phyloP scores from a whole-genome alignment of 768 basidiomycete species.

The Leccinum subtestaceum region DNA sequence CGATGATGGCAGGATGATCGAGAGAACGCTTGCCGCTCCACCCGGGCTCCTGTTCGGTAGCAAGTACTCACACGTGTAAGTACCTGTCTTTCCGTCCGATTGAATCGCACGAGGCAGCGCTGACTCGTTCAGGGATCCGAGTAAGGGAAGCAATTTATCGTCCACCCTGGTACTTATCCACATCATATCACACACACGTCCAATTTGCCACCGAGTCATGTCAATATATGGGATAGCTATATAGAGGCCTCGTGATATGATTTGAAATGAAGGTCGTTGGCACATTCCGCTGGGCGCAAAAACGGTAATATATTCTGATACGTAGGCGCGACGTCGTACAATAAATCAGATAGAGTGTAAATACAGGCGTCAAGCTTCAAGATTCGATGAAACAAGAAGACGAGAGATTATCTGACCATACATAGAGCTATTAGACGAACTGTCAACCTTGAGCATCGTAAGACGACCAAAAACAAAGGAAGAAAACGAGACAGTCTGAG shows the following conservation, averaged over 20 bases:
- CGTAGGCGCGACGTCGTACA: slow-evolving; percentile 4
- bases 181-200: neutral
- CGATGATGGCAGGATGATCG: neutral
- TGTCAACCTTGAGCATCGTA: slow-evolving; percentile 1
- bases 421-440: slow-evolving; percentile 1
- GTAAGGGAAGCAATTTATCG: neutral
- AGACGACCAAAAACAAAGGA: neutral
- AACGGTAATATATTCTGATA: neutral
- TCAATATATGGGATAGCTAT: neutral
- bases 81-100: neutral
- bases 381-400: slow-evolving; percentile 1
- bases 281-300: neutral
- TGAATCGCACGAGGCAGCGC: neutral
- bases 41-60: neutral
- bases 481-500: neutral
- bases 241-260: neutral
- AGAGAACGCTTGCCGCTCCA: neutral
- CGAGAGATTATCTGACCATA: slow-evolving; percentile 12
- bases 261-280: neutral
- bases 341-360: slow-evolving; percentile 5
- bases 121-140: neutral
- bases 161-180: neutral
- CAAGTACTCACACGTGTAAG: neutral
- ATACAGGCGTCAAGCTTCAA: neutral
- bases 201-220: neutral